A percentile compares a stretch with the other conserved stretches of the same genome.
These are phyloP conservation scores for Monilinia fructicola DNA, from an alignment of 2,329 filamentous ascomycete genomes.

Conservation along the genomic window DNA sequence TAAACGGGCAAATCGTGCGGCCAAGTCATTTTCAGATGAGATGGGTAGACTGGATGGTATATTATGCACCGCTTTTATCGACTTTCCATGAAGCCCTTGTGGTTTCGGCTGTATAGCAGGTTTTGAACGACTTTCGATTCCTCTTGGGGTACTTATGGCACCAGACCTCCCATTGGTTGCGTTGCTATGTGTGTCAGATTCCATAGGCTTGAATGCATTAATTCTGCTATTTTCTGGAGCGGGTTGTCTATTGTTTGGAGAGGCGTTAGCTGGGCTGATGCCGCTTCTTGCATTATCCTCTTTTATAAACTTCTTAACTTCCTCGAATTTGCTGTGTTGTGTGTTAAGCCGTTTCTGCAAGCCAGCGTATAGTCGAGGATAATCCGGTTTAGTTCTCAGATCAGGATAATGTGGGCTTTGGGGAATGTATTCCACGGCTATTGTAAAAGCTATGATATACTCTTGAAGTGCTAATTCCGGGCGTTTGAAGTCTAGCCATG, in stretches of 20 bases:
- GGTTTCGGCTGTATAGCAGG: slow-evolving; percentile 64
- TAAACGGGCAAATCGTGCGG: slow-evolving; percentile 57
- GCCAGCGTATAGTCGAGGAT: slow-evolving; percentile 50
- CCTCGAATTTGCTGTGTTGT: slow-evolving; percentile 52
- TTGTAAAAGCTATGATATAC: slow-evolving; percentile 78
- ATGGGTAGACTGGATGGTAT: slow-evolving; percentile 33
- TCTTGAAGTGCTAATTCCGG: slow-evolving; percentile 78
- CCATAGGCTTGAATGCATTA: slow-evolving; percentile 20
- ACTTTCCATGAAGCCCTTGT: slow-evolving; percentile 62
- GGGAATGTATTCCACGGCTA: slow-evolving; percentile 74
- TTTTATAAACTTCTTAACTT: slow-evolving; percentile 59
- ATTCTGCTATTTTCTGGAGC: slow-evolving; percentile 24
- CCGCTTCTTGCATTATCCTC: slow-evolving; percentile 64
- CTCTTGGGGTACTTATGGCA: not conserved
- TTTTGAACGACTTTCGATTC: slow-evolving; percentile 26
- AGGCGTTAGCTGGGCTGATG: slow-evolving; percentile 40
- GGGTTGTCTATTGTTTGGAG: not conserved
- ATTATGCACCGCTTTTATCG: slow-evolving; percentile 45
- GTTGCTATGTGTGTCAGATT: not conserved
- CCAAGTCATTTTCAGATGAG: slow-evolving; percentile 49
- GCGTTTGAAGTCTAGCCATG: slow-evolving; percentile 60
- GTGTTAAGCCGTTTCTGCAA: slow-evolving; percentile 53
- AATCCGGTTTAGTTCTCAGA: slow-evolving; percentile 56
- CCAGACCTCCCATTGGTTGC: not conserved
- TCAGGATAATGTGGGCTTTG: slow-evolving; percentile 71